These are phyloP conservation scores for Linnemannia elongata DNA, from an alignment of 192 early-diverging fungal species.

Conservation along the genomic window DNA sequence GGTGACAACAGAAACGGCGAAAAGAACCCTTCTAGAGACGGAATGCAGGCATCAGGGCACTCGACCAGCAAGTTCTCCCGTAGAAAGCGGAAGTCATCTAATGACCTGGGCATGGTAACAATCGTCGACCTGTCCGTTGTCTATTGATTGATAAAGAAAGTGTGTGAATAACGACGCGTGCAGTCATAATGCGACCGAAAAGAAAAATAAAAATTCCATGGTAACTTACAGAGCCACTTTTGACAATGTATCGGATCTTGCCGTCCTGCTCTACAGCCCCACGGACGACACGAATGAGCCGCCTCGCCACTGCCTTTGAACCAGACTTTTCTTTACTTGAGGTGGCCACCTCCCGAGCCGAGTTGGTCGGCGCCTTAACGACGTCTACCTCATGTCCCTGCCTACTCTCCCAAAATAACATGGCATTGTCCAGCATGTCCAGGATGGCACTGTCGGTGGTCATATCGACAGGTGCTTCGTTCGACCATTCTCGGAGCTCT, in stretches of 20 bases:
- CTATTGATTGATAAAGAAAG: constrained; percentile 3
- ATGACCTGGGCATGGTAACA: constrained; percentile 57
- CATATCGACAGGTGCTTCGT: constrained; percentile 55
- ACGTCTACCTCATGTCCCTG: not conserved
- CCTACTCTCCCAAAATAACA: constrained; percentile 35
- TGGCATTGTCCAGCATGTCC: constrained; percentile 50
- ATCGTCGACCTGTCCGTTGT: constrained; percentile 36
- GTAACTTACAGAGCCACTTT: constrained; percentile 57
- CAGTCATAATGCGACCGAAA: not conserved
- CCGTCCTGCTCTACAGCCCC: constrained; percentile 40
- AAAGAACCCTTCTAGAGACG: constrained; percentile 53
- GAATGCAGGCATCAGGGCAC: constrained; percentile 59
- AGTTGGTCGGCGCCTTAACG: not conserved
- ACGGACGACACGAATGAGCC: constrained; percentile 56
- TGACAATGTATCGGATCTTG: constrained; percentile 53
- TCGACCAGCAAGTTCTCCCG: constrained; percentile 56
- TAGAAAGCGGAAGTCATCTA: constrained; percentile 63
- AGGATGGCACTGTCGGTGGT: constrained; percentile 43
- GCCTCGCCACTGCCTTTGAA: not conserved
- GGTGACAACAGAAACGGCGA: constrained; percentile 57
- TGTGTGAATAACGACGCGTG: too few species aligned
- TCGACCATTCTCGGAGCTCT: constrained; percentile 48
- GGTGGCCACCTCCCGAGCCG: not conserved
- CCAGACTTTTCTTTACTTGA: not conserved
- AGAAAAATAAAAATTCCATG: not conserved